A percentile compares a stretch with the other conserved stretches of the same genome.
phyloP scores from a whole-genome alignment of 129 eudicot species.

The Ambrosia trifida region DNA sequence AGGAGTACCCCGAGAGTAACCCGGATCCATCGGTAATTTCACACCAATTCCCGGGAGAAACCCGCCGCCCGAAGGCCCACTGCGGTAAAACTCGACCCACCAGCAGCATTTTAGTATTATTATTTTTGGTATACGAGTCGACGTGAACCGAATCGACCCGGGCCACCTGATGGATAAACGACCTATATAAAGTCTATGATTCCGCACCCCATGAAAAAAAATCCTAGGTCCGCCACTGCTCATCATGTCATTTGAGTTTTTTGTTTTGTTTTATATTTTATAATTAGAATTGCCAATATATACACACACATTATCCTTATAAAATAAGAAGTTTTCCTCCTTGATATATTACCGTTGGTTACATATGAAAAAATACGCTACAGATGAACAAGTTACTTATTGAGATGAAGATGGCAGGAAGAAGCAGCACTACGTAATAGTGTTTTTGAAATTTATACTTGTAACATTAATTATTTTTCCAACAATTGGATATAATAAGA shows the following conservation, averaged over 20 bases:
- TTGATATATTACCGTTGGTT: background rate
- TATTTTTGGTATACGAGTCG: no score
- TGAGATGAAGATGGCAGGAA: background rate
- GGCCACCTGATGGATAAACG: no score
- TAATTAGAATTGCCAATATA: background rate
- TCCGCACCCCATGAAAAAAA: no score
- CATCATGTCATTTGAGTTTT: slow-evolving; percentile 2
- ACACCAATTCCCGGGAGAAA: no score
- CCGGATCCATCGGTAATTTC: no score
- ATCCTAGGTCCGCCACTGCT: no score
- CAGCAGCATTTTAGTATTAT: no score
- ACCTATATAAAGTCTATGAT: no score
- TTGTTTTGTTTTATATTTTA: background rate
- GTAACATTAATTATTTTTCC: background rate
- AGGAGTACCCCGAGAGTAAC: no score
- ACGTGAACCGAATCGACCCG: no score
- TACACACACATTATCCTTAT: background rate
- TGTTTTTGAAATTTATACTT: background rate
- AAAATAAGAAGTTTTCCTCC: background rate
- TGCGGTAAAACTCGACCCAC: no score
- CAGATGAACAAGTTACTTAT: background rate
- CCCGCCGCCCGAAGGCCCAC: no score
- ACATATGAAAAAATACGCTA: background rate
- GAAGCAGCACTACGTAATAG: background rate
- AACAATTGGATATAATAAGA: background rate